These are phyloP conservation scores for grape (Vitis vinifera) DNA, from an alignment of 164 flowering plant genomes.

Conservation along the genomic window ASM3070453v1 NC_081808.1:25704001-25704500, in stretches of 20 bases:
- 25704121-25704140: not conserved
- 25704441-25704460: too few species aligned
- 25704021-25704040: not conserved
- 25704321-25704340: not conserved
- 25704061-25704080: not conserved
- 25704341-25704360: not conserved
- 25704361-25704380: not conserved
- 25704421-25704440: too few species aligned
- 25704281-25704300: too few species aligned
- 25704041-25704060: slow-evolving; percentile 1
- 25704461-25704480: not conserved
- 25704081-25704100: not conserved
- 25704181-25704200: not conserved
- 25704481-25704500: not conserved
- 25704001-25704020: not conserved
- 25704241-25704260: not conserved
- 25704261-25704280: not conserved
- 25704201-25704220: not conserved
- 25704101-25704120: not conserved
- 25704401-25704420: too few species aligned
- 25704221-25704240: not conserved
- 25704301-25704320: too few species aligned
- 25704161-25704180: not conserved
- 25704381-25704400: too few species aligned
- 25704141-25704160: not conserved